phyloP scores from a whole-genome alignment of 164 flowering plant genomes.

The Stephania yunnanensis region DNA sequence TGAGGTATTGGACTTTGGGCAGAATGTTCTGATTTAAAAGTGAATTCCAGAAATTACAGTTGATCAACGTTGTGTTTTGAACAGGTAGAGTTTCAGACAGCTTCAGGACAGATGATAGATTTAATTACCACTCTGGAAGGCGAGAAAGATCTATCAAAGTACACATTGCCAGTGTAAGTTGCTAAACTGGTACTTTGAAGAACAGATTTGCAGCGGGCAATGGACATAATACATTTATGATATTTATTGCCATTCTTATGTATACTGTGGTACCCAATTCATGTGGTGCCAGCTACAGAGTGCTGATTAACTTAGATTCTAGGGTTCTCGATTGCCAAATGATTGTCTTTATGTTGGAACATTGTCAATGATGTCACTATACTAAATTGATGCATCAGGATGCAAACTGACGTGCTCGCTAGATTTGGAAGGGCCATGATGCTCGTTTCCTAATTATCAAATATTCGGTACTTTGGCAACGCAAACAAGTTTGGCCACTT shows the following conservation, averaged over 20 bases:
- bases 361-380: neutral
- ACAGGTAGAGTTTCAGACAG: slow-evolving; percentile 94
- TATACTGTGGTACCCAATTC: neutral
- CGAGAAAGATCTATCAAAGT: slow-evolving; percentile 79
- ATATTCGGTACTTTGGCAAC: neutral
- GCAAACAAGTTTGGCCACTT: neutral
- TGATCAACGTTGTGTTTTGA: slow-evolving; percentile 10
- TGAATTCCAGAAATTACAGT: slow-evolving; percentile 2
- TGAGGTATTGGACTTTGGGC: slow-evolving; percentile 49
- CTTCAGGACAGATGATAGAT: slow-evolving; percentile 96
- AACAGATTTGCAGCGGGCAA: neutral
- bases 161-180: slow-evolving; percentile 71
- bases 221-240: neutral
- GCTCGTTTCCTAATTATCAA: neutral
- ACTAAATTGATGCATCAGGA: neutral
- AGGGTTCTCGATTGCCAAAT: neutral
- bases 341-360: neutral
- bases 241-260: neutral
- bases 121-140: slow-evolving; percentile 89
- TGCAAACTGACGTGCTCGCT: neutral
- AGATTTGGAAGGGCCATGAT: neutral
- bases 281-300: slow-evolving; percentile 1
- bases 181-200: neutral
- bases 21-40: neutral
- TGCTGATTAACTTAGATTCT: neutral